Conservation (phyloP, 768 basidiomycete genomes). For the Lyophyllum semitale region DNA sequence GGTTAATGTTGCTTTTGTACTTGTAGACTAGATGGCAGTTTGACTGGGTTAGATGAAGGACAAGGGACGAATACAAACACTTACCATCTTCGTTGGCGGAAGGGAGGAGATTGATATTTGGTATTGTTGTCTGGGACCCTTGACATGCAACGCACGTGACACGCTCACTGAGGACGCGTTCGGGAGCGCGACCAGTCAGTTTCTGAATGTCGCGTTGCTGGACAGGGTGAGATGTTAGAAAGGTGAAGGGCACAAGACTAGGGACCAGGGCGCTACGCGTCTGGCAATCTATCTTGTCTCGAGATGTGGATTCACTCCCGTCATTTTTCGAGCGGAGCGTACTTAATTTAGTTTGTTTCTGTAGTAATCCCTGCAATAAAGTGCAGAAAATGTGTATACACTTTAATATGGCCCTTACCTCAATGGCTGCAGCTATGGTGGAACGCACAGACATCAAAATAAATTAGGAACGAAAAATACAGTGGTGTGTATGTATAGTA, state of each 20-base stretch:
- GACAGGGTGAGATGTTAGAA: conserved; percentile 69
- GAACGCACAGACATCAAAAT: no score
- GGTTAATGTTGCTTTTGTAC: neutral
- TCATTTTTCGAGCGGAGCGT: no score
- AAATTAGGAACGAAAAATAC: neutral
- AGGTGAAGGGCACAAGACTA: conserved; percentile 90
- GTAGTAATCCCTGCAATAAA: no score
- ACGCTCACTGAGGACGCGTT: no score
- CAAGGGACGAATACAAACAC: neutral
- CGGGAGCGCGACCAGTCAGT: no score
- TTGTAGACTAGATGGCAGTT: neutral
- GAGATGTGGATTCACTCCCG: conserved; percentile 60
- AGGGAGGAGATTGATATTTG: neutral
- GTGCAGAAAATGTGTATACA: no score
- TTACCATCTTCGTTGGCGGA: neutral
- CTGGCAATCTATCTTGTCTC: conserved; percentile 27
- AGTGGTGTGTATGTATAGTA: neutral
- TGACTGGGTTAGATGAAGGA: neutral
- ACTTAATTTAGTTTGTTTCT: no score
- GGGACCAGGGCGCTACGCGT: conserved; percentile 30
- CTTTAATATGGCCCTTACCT: no score
- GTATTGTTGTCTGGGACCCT: neutral
- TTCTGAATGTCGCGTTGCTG: no score
- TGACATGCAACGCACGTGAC: neutral
- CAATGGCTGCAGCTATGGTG: no score